phyloP scores from a whole-genome alignment of 345 rosid genomes.

The Brassica napus region Da-Ae NC_063438.1:26977001-26977500 shows the following conservation, averaged over 20 bases:
- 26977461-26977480: slow-evolving; percentile 52
- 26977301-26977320: slow-evolving; percentile 55
- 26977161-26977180: slow-evolving; percentile 57
- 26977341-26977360: slow-evolving; percentile 69
- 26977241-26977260: slow-evolving; percentile 28
- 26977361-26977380: slow-evolving; percentile 57
- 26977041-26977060: slow-evolving; percentile 74
- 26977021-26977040: not conserved
- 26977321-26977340: slow-evolving; percentile 51
- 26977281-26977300: slow-evolving; percentile 8
- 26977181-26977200: slow-evolving; percentile 69
- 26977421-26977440: slow-evolving; percentile 29
- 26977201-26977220: slow-evolving; percentile 53
- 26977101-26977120: slow-evolving; percentile 61
- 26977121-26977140: slow-evolving; percentile 60
- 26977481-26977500: slow-evolving; percentile 76
- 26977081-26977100: slow-evolving; percentile 67
- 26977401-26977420: not conserved
- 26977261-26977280: slow-evolving; percentile 10
- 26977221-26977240: slow-evolving; percentile 54
- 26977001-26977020: slow-evolving; percentile 9
- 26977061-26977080: slow-evolving; percentile 72
- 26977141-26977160: slow-evolving; percentile 67
- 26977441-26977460: slow-evolving; percentile 40
- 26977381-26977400: slow-evolving; percentile 29